Base-by-base conservation (phyloP, 352 stramenopile species). In the Aphanomyces stellatus region DNA sequence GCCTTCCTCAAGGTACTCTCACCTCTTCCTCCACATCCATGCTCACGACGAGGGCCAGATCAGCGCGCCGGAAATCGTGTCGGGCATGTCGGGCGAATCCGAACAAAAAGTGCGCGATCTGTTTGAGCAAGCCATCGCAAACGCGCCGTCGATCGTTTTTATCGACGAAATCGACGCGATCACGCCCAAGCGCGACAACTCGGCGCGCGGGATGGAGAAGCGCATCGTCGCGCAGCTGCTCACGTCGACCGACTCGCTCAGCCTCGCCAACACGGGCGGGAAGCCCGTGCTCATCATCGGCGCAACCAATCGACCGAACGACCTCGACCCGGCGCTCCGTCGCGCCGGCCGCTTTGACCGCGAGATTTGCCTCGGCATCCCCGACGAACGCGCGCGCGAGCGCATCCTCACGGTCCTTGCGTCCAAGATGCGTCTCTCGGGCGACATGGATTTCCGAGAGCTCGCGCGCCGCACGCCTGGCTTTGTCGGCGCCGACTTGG, bases 91-190 rank as follows among this genome's bases (percentile, higher is more conserved):
- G 28, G 93, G 93, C 25, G 82, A 91, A 66, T 93, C 82, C 31
- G 81, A 92, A 72, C 84, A 92, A 69, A 94, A 95, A 72, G 70
- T 97, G 33, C 77, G 90, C 15, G 82, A 91, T 41, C 73, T 96
- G n/a, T 99, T 99, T 73, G 93, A 98, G 66, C 91, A 98, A 71
- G 95, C 96, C 0, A 86, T 98, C 53, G 86, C 76, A 41, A 96
- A 98, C 55, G 92, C 90, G 55, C 96, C 89, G 65, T 93, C 96
- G 7, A 98, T 99, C 73, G 91, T 99, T 64, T 99, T 99, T 73
- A 98, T 99, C 70, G 96, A 99, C 69, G 95, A 98, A 73, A 95
- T 99, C 74, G 95, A 99, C 71, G 96, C 94, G 7, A 98, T 98
- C 80, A 97, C 93, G 25, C 93, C 93, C 19, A 97, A 97, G 74